Conservation (phyloP, 1,139 yeast genomes). For the Saccharomyces hybrid region DNA sequence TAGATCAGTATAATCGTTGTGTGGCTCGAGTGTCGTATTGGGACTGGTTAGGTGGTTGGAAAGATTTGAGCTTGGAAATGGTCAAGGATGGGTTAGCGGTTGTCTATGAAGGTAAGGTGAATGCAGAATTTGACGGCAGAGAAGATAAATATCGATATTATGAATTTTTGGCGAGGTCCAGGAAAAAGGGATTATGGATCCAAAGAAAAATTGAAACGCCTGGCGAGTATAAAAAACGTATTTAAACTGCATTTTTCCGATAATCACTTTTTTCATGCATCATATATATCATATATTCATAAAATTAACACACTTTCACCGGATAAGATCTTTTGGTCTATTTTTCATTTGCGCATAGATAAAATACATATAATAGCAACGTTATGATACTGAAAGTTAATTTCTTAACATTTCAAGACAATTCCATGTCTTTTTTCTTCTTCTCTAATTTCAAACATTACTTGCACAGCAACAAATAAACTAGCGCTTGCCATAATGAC, state of each 20-base stretch:
- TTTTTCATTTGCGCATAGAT: not conserved
- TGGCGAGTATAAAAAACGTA: conserved; percentile 58
- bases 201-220: conserved; percentile 60
- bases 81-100: conserved; percentile 73
- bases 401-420: conserved; percentile 58
- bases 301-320: not conserved
- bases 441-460: conserved; percentile 90
- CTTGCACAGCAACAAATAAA: conserved; percentile 77
- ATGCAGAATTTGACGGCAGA: conserved; percentile 80
- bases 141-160: conserved; percentile 51
- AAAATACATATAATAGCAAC: not conserved
- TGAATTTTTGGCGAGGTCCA: conserved; percentile 53
- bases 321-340: not conserved
- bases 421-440: conserved; percentile 77
- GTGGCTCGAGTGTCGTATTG: conserved; percentile 75
- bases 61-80: conserved; percentile 86
- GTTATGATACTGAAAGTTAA: not conserved
- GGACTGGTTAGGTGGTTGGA: conserved; percentile 52
- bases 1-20: conserved; percentile 85
- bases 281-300: not conserved
- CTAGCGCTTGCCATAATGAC: conserved; percentile 57
- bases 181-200: conserved; percentile 67
- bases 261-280: too few relatives aligned
- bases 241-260: not conserved
- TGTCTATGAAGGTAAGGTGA: conserved; percentile 73